A percentile compares a stretch with the other conserved stretches of the same genome.
These are phyloP conservation scores for Alternaria sp. DNA, from an alignment of 2,329 filamentous ascomycete species.

Conservation along the genomic window DNA sequence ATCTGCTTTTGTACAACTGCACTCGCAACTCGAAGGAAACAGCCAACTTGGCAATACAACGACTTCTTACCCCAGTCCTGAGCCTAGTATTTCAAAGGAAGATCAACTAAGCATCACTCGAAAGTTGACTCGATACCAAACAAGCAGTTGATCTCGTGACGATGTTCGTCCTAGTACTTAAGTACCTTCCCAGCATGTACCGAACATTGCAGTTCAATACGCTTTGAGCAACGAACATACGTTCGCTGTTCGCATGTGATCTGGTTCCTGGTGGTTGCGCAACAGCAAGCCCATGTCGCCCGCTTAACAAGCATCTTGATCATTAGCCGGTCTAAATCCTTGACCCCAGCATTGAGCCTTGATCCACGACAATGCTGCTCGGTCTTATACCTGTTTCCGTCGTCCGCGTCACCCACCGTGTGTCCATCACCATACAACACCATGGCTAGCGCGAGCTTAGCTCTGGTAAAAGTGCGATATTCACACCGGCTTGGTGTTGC, in stretches of 20 bases:
- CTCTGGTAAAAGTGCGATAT: slow-evolving; percentile 7
- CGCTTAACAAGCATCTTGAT: slow-evolving; percentile 5
- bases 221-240: neutral
- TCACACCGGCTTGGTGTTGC: slow-evolving; percentile 14
- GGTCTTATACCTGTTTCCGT: slow-evolving; percentile 13
- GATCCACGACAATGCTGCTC: slow-evolving; percentile 5
- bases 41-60: neutral
- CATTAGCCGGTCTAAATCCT: slow-evolving; percentile 14
- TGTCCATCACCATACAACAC: slow-evolving; percentile 15
- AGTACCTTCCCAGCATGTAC: neutral
- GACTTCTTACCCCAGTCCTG: neutral
- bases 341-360: slow-evolving; percentile 5
- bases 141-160: neutral
- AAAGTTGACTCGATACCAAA: neutral
- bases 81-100: neutral
- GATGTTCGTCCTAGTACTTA: neutral
- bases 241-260: neutral
- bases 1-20: neutral
- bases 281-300: neutral
- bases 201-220: neutral
- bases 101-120: neutral
- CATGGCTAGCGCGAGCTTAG: slow-evolving; percentile 16
- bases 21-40: neutral
- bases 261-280: neutral
- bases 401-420: slow-evolving; percentile 1